Percentiles rank a stretch among this genome's conserved stretches.
phyloP scores from a whole-genome alignment of 306 rosid species.

The Sphenostylis stenocarpa region DNA sequence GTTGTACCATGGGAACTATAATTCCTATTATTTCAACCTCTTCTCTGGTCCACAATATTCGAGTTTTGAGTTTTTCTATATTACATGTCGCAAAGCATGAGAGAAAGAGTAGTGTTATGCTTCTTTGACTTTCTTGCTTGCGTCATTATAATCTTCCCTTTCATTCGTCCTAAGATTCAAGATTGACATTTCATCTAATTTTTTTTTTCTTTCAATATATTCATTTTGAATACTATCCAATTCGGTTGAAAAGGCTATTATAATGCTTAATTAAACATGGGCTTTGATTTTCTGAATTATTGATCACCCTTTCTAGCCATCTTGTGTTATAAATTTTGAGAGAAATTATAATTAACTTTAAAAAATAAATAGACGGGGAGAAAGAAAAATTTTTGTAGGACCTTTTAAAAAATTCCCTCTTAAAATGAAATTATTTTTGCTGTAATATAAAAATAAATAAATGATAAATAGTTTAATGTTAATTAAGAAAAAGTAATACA shows the following conservation, averaged over 20 bases:
- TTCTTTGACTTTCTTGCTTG: neutral
- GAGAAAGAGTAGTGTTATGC: neutral
- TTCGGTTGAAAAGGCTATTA: neutral
- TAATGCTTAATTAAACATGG: neutral
- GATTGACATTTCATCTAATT: neutral
- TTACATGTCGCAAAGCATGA: neutral
- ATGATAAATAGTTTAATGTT: too few species aligned
- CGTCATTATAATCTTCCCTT: neutral
- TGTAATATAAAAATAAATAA: too few species aligned
- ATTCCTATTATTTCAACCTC: neutral
- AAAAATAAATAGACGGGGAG: too few species aligned
- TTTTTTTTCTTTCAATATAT: neutral
- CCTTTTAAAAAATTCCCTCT: too few species aligned
- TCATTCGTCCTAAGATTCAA: neutral
- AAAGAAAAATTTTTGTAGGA: too few species aligned
- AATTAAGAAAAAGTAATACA: too few species aligned
- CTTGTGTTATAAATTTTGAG: too few species aligned
- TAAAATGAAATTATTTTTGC: too few species aligned
- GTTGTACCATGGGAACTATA: neutral
- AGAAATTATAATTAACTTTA: too few species aligned
- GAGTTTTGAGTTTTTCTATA: neutral
- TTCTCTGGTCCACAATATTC: neutral
- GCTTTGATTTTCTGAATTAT: neutral
- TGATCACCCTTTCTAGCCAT: too few species aligned
- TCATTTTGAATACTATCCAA: neutral